phyloP scores from a whole-genome alignment of 2,329 filamentous ascomycete genomes.

The Chaetomiaceae sp. region DNA sequence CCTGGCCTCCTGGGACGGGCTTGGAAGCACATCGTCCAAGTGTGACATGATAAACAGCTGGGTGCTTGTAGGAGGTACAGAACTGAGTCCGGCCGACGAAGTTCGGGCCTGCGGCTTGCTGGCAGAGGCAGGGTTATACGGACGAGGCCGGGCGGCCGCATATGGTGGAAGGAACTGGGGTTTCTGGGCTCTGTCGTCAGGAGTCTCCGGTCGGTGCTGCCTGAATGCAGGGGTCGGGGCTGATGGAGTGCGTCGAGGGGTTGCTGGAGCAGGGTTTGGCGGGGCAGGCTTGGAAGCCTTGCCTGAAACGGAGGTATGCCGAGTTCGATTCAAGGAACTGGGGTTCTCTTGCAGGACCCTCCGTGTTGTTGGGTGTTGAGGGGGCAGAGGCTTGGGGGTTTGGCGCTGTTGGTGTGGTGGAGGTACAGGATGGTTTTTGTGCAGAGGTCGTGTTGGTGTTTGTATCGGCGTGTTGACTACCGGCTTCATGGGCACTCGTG shows the following conservation, averaged over 20 bases:
- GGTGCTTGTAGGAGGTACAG: constrained; percentile 14
- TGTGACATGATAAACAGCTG: constrained; percentile 21
- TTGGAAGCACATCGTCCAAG: constrained; percentile 31
- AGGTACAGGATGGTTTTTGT: not conserved
- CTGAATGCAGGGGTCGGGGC: constrained; percentile 1
- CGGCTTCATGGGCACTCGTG: not conserved
- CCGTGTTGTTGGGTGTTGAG: not conserved
- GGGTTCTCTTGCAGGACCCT: not conserved
- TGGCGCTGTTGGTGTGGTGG: not conserved
- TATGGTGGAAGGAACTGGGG: constrained; percentile 11
- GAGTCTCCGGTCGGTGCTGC: not conserved
- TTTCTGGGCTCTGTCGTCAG: not conserved
- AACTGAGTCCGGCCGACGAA: not conserved
- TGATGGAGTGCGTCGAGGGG: not conserved
- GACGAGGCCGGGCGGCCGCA: not conserved
- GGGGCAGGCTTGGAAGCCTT: not conserved
- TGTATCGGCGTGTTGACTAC: not conserved
- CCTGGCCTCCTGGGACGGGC: constrained; percentile 42
- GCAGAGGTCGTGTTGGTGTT: not conserved
- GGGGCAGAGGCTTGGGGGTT: not conserved
- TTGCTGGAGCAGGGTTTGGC: not conserved
- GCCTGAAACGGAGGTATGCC: not conserved
- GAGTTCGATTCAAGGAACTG: not conserved
- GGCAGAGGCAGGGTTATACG: not conserved
- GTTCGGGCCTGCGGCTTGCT: not conserved